A percentile compares a stretch with the other conserved stretches of the same genome.
Evolutionary conservation across 371 early-diverging fungal species (phyloP).

Genomic region (Mortierella sp.): DNA sequence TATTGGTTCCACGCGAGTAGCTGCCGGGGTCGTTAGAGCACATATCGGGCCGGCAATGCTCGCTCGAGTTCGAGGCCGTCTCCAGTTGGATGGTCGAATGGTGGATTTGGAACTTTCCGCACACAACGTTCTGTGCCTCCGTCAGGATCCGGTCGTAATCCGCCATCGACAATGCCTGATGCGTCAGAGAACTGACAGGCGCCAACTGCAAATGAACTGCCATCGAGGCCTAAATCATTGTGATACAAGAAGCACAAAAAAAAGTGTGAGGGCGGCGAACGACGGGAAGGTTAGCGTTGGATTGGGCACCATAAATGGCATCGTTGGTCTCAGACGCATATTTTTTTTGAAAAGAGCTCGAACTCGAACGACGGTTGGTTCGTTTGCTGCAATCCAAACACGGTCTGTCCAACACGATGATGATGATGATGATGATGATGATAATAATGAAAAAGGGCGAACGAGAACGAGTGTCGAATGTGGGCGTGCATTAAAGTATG

Average conservation of each 20-base stretch:
- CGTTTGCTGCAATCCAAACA: neutral
- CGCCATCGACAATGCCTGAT: slow-evolving; percentile 28
- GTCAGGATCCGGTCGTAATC: slow-evolving; percentile 67
- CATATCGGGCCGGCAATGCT: slow-evolving; percentile 65
- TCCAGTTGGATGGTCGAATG: slow-evolving; percentile 81
- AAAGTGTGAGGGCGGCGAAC: slow-evolving; percentile 1
- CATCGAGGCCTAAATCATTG: slow-evolving; percentile 47
- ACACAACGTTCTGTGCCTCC: slow-evolving; percentile 72
- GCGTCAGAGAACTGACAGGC: slow-evolving; percentile 18
- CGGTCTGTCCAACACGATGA: neutral
- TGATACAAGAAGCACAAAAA: neutral
- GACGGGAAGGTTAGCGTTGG: neutral
- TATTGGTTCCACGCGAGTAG: slow-evolving; percentile 22
- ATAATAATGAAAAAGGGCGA: neutral
- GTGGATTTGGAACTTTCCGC: slow-evolving; percentile 75
- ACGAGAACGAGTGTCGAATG: too few species aligned
- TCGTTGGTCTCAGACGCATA: slow-evolving; percentile 20
- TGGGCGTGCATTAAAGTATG: neutral
- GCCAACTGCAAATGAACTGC: slow-evolving; percentile 50
- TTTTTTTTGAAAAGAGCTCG: neutral
- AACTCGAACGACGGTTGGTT: neutral
- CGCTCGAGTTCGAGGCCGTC: slow-evolving; percentile 61
- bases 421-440: neutral
- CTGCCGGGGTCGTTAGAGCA: slow-evolving; percentile 46
- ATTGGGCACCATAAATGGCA: slow-evolving; percentile 29